Base-by-base conservation (phyloP, 495 filamentous ascomycete species). In the Baudoinia panamericana region DNA sequence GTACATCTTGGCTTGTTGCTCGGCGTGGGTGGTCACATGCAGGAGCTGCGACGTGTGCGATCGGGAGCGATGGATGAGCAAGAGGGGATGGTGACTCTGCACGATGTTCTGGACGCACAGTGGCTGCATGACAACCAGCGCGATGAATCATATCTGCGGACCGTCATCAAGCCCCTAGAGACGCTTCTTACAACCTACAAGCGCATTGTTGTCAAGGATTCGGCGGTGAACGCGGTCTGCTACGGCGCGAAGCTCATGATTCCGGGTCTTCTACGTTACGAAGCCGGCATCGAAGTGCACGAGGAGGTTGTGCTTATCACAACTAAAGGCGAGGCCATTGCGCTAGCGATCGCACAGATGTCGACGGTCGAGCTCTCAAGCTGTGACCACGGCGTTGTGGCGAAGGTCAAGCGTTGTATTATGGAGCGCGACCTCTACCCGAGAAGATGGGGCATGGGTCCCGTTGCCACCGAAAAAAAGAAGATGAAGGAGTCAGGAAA, bases 341-440 rank as follows among this genome's bases (percentile, higher is more conserved):
- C 90, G 33, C 71, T 96, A 27, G 90, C 80, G 53, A 88, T 93
- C 53, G 84, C 90, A 13, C 82, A 87, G 63, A 96, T 96, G 87
- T 87, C 82, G 11, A 85, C 85, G 1, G 82, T 88, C 39, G 84
- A 92, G 61, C 76, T 97, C 55, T 75, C 81, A 8, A 82, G 81
- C 31, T 93, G 86, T 61, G 84, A 93, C 57, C 92, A 97, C 61
- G 92, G 92, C 50, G 82, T 93, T 23, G 88, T 96, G 31, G 90
- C 92, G 36, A 94, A 93, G 68, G 78, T 96, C 57, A 96, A 96
- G 76, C 76, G 90, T 40, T 85, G 83, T 61, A 97, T 97, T 63
- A 96, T 97, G 90, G 92, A 97, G 66, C 82, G 90, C 46, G 88
- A 95, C 57, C 69, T 93, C 10, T 97, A 97, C 69, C 88, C 88